Conservation (phyloP, 2,329 filamentous ascomycete species). For the Orbilia blumenaviensis region DNA sequence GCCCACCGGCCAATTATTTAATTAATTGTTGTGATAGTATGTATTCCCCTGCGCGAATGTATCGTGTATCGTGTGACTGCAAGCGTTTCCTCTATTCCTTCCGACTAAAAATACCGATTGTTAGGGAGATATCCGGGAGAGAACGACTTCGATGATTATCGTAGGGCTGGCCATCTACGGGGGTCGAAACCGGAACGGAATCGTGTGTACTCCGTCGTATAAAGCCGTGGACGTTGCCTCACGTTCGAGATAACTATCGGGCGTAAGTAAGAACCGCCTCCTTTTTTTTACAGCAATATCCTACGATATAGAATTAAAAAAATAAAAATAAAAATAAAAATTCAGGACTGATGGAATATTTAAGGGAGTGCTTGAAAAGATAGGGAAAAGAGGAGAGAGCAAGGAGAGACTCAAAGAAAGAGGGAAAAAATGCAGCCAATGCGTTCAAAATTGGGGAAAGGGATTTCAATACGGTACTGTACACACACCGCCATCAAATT, state of each 20-base stretch:
- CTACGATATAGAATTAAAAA: too few relatives aligned
- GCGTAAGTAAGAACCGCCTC: too few relatives aligned
- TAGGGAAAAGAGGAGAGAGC: neutral
- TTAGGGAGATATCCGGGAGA: constrained; percentile 33
- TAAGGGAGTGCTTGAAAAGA: neutral
- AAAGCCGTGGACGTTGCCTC: neutral
- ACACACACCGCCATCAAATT: neutral
- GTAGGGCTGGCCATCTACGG: constrained; percentile 44
- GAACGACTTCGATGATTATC: constrained; percentile 23
- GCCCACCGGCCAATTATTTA: neutral
- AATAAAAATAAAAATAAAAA: neutral
- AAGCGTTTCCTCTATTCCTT: neutral
- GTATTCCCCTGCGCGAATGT: neutral
- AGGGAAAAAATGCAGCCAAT: neutral
- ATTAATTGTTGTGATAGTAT: neutral
- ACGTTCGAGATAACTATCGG: neutral
- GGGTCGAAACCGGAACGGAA: neutral
- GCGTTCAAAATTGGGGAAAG: neutral
- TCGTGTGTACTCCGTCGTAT: neutral
- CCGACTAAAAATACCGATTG: constrained; percentile 1
- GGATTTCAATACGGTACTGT: neutral
- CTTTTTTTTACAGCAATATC: too few relatives aligned
- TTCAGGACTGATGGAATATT: neutral
- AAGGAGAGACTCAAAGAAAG: constrained; percentile 5
- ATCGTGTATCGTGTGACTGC: neutral